A percentile compares a stretch with the other conserved stretches of the same genome.
Conservation (phyloP, 2,329 filamentous ascomycete genomes). For the Beauveria pseudobassiana region DNA sequence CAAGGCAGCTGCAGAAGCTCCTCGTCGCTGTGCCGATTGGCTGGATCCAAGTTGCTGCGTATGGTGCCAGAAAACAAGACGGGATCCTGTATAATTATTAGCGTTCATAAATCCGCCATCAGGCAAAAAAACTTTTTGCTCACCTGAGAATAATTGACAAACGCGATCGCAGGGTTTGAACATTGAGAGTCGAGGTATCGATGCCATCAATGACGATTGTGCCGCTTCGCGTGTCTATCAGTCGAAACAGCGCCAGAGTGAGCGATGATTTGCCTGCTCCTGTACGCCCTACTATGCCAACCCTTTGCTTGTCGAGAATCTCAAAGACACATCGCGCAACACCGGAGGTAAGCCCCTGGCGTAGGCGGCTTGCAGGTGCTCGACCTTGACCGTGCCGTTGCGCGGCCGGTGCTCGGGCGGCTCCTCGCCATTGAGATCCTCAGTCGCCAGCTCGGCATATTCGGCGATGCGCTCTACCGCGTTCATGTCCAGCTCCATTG, state of each 20-base stretch:
- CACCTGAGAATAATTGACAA: conserved; percentile 64
- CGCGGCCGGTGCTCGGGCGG: conserved; percentile 69
- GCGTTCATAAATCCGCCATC: conserved; percentile 23
- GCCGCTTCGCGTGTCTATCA: conserved; percentile 60
- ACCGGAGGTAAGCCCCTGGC: conserved; percentile 64
- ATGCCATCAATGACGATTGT: conserved; percentile 63
- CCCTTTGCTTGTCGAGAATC: conserved; percentile 59
- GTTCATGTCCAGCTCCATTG: conserved; percentile 72
- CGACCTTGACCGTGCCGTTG: conserved; percentile 62
- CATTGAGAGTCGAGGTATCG: conserved; percentile 64
- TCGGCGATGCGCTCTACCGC: conserved; percentile 69
- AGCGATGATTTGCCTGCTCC: conserved; percentile 72
- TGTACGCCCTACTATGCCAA: conserved; percentile 72
- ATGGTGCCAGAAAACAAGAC: conserved; percentile 76
- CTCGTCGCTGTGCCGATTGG: conserved; percentile 53
- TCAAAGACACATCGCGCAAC: conserved; percentile 57
- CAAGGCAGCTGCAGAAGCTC: conserved; percentile 36
- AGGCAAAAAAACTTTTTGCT: background rate
- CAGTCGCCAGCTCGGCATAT: conserved; percentile 61
- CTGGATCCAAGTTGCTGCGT: conserved; percentile 63
- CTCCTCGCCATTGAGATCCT: conserved; percentile 51
- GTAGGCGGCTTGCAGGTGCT: conserved; percentile 64
- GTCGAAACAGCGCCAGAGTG: conserved; percentile 71
- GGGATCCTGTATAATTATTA: conserved; percentile 44
- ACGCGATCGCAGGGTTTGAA: conserved; percentile 63